A percentile compares a stretch with the other conserved stretches of the same genome.
These are phyloP conservation scores for Trametes sanguinea DNA, from an alignment of 768 basidiomycete species.

Conservation along the genomic window DNA sequence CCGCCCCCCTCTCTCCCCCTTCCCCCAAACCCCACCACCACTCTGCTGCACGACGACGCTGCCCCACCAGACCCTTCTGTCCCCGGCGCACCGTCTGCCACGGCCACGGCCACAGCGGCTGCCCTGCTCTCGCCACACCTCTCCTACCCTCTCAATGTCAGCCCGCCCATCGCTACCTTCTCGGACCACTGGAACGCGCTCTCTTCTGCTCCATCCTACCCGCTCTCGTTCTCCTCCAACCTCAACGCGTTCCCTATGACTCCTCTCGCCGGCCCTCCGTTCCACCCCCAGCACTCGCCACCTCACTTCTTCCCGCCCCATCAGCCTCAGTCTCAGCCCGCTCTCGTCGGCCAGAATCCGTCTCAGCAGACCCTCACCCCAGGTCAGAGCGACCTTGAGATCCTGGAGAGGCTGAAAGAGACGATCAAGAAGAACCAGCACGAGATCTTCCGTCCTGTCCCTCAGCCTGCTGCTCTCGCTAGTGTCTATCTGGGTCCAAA, in stretches of 20 bases:
- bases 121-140: conserved; percentile 40
- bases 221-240: conserved; percentile 27
- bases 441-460: conserved; percentile 65
- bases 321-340: conserved; percentile 24
- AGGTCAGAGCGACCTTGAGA: conserved; percentile 69
- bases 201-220: conserved; percentile 36
- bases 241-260: conserved; percentile 38
- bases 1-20: conserved; percentile 31
- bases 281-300: conserved; percentile 33
- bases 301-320: conserved; percentile 25
- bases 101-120: conserved; percentile 29
- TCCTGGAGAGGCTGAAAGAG: conserved; percentile 73
- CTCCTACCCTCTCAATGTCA: conserved; percentile 28
- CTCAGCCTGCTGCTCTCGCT: conserved; percentile 65
- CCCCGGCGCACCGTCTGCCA: neutral
- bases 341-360: neutral
- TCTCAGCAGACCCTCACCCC: conserved; percentile 39
- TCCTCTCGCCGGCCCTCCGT: conserved; percentile 32
- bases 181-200: conserved; percentile 33
- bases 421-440: conserved; percentile 74
- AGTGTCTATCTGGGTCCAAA: conserved; percentile 63
- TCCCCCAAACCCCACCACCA: too few relatives aligned
- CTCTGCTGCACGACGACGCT: conserved; percentile 39
- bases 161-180: conserved; percentile 27
- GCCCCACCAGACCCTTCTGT: conserved; percentile 18